Evolutionary conservation across 106 monocot species (phyloP).

Genomic region (Amphibolis antarctica): DNA sequence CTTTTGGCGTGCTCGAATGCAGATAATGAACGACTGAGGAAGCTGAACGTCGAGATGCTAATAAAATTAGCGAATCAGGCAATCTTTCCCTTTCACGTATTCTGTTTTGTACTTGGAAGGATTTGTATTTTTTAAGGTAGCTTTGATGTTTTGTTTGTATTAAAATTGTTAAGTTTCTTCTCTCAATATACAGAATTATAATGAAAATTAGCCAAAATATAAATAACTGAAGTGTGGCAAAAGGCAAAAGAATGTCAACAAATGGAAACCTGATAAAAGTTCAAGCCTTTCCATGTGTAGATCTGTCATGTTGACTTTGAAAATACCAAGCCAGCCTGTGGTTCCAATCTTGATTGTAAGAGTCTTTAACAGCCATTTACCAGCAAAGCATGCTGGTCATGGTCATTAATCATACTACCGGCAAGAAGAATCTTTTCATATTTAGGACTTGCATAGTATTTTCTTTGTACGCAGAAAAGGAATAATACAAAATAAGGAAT

Average conservation of each 20-base stretch:
- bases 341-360: neutral
- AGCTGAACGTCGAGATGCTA: conserved; percentile 35
- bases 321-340: neutral
- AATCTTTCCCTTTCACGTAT: neutral
- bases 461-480: too few species aligned
- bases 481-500: too few species aligned
- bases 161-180: too few species aligned
- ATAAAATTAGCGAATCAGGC: conserved; percentile 45
- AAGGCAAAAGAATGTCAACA: neutral
- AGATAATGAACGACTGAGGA: conserved; percentile 58
- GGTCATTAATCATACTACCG: neutral
- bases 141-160: neutral
- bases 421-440: too few species aligned
- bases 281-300: too few species aligned
- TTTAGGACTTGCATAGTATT: too few species aligned
- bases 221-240: neutral
- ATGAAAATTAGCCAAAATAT: neutral
- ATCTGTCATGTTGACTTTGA: neutral
- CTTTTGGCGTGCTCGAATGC: conserved; percentile 1
- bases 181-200: too few species aligned
- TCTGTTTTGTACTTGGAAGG: neutral
- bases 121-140: neutral
- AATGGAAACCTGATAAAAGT: neutral
- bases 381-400: too few species aligned
- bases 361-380: too few species aligned